These are phyloP conservation scores for Eucalyptus rudis DNA, from an alignment of 345 rosid species.

Conservation along the genomic window DNA sequence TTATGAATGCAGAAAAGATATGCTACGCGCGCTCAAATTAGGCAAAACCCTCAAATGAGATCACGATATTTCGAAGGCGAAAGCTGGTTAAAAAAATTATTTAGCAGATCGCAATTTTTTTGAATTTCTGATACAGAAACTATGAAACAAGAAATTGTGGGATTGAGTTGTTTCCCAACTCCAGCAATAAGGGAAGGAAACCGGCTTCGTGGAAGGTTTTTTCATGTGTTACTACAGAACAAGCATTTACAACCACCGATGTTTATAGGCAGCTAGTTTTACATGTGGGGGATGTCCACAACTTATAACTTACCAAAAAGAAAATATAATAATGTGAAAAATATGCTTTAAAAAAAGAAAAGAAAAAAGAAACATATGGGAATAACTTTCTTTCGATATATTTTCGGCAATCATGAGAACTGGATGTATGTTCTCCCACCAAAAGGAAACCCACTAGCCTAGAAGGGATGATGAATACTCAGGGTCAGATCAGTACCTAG, in stretches of 20 bases:
- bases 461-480: neutral
- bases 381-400: neutral
- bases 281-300: neutral
- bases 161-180: neutral
- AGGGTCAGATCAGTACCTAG: neutral
- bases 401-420: neutral
- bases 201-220: neutral
- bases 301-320: neutral
- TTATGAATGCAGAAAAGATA: neutral
- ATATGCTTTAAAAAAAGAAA: neutral
- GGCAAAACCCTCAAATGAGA: neutral
- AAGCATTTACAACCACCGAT: neutral
- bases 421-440: neutral
- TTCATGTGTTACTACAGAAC: neutral
- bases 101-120: neutral
- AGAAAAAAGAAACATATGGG: neutral
- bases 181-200: neutral
- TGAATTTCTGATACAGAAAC: neutral
- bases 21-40: neutral
- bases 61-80: neutral
- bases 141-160: neutral
- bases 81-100: neutral
- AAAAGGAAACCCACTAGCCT: neutral
- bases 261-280: neutral
- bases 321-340: neutral